These are phyloP conservation scores for Fusarium tupiense DNA, from an alignment of 2,329 filamentous ascomycete genomes.

Conservation along the genomic window DNA sequence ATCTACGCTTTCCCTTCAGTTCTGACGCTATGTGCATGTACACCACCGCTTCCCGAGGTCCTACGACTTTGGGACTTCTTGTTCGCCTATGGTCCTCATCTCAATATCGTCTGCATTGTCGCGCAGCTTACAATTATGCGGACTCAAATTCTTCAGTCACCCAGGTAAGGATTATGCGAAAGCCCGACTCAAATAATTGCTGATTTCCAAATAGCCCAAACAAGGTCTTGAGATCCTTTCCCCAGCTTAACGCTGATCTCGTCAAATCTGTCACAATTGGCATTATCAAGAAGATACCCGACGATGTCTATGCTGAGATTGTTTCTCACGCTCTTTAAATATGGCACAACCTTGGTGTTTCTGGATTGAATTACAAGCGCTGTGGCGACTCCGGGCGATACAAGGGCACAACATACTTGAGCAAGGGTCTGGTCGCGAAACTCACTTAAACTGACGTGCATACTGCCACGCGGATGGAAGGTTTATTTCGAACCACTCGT, in stretches of 20 bases:
- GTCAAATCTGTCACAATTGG: conserved; percentile 87
- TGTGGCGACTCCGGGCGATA: conserved; percentile 1
- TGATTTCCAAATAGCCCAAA: conserved; percentile 75
- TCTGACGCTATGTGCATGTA: conserved; percentile 93
- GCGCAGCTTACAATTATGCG: conserved; percentile 91
- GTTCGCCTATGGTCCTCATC: conserved; percentile 92
- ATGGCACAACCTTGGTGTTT: background rate
- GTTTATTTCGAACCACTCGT: conserved; percentile 12
- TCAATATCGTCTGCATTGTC: conserved; percentile 97
- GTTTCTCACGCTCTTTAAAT: conserved; percentile 80
- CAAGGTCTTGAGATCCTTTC: conserved; percentile 88
- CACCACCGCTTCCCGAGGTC: conserved; percentile 92
- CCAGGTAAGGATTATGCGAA: conserved; percentile 67
- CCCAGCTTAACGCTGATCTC: conserved; percentile 81
- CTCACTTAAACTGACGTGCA: conserved; percentile 16
- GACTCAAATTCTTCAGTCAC: conserved; percentile 82
- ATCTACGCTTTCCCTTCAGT: conserved; percentile 98
- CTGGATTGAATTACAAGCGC: background rate
- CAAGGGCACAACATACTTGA: conserved; percentile 3
- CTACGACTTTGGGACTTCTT: conserved; percentile 95
- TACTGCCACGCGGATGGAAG: conserved; percentile 29
- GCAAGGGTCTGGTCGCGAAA: conserved; percentile 21
- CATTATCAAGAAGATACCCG: conserved; percentile 89
- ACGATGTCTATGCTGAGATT: conserved; percentile 90
- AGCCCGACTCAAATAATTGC: background rate